Evolutionary conservation across 108 stramenopile species (phyloP).

Genomic region (Parmales sp.): DNA sequence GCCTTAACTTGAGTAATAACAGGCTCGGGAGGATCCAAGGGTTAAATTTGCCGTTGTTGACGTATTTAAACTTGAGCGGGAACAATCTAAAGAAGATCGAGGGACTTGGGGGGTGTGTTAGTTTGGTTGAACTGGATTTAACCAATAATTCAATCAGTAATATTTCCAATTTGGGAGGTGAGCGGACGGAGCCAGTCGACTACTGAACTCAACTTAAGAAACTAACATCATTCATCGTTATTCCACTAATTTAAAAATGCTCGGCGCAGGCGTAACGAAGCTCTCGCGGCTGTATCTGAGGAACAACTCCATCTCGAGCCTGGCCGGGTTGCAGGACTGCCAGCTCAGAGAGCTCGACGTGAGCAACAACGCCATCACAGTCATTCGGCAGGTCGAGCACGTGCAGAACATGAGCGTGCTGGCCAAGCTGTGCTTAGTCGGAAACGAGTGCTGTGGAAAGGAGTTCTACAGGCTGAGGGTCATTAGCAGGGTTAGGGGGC

Average conservation of each 20-base stretch:
- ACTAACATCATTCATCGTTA: too few relatives aligned
- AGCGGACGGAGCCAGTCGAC: too few relatives aligned
- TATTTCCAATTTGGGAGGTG: too few relatives aligned
- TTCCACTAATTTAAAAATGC: too few relatives aligned
- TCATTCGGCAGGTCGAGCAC: constrained; percentile 3
- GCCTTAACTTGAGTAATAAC: background rate
- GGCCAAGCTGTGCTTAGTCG: background rate
- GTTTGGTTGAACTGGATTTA: too few relatives aligned
- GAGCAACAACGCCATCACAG: background rate
- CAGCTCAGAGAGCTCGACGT: background rate
- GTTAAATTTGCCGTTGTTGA: background rate
- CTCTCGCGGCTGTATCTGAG: background rate
- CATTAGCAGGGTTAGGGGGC: background rate
- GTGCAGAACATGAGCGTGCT: background rate
- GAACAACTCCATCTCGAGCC: background rate
- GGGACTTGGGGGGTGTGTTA: too few relatives aligned
- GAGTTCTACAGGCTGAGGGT: constrained; percentile 7
- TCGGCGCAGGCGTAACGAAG: too few relatives aligned
- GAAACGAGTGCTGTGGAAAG: background rate
- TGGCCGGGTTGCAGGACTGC: background rate
- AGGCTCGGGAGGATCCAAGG: background rate
- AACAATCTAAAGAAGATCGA: background rate
- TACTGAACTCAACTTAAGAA: too few relatives aligned
- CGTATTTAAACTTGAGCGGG: background rate
- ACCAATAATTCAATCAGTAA: too few relatives aligned